Base-by-base conservation (phyloP, 2,329 filamentous ascomycete genomes). In the Fusarium tjaetaba region DNA sequence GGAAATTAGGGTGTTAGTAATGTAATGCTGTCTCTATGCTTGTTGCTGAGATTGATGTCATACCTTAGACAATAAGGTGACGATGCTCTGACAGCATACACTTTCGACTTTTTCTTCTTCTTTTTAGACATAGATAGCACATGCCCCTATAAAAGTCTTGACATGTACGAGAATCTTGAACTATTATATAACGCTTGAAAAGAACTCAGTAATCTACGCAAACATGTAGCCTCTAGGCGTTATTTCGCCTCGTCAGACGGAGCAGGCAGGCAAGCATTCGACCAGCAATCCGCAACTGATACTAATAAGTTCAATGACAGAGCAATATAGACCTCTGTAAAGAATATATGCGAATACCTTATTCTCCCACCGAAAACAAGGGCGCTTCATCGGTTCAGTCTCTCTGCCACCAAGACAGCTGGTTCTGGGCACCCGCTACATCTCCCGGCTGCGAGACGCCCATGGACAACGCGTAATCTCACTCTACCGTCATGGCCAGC, bases 391-490 rank as follows among this genome's bases (percentile, higher is more conserved):
- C 67, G 43, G 70, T 64, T 11, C 48, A 57, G 22, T 67, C 69
- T 36, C 57, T 71, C 46, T 72, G 69, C 28, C 71, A 72, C 55
- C 10, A 52, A 26, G 57, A 74, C 48, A 73, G 70, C 46, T 74
- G 72, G 70, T 72, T 70, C 51, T 73, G 69, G 71, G 65, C 46
- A 16, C 69, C 71, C 28, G 65, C 71, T 8, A 73, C 71, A 34
- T 73, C 72, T 28, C 69, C 65, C 16, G 69, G 65, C 26, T 67
- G 69, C 45, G 65, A 73, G 59, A 73, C 71, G 18, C 71, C 69
- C 28, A 65, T 72, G 61, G 69, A 72, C 58, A 76, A 77, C 56
- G 75, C 75, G n/a, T 72, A 76, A 22, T 76, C 75, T 36, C 74
- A 76, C 66, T 61, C 72, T 13, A 53, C 49, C 22, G 66, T 74